Percentiles rank a stretch among this genome's conserved stretches.
Conservation (phyloP, 1,284 basidiomycete genomes). For the Gomphus sp. region DNA sequence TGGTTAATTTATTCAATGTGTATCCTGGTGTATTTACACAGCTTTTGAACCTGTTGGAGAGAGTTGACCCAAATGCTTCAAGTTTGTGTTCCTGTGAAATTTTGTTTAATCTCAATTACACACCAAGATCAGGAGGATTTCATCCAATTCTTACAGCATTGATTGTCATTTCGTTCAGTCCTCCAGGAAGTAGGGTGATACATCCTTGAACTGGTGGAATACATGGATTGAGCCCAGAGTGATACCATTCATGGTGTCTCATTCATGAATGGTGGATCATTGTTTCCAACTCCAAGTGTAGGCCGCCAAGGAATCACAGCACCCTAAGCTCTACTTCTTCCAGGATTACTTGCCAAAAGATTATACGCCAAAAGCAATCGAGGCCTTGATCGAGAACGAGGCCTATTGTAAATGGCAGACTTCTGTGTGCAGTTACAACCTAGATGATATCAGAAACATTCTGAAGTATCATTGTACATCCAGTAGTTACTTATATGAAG, state of each 20-base stretch:
- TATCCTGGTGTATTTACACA: too few relatives aligned
- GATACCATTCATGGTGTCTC: constrained; percentile 45
- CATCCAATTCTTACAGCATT: constrained; percentile 42
- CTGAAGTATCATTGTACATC: too few relatives aligned
- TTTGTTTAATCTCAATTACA: not conserved
- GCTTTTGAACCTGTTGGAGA: too few relatives aligned
- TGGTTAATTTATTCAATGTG: too few relatives aligned
- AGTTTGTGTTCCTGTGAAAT: constrained; percentile 18
- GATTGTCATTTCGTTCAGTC: constrained; percentile 38
- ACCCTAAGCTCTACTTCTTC: constrained; percentile 55
- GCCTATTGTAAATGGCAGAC: too few relatives aligned
- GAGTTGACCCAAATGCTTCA: constrained; percentile 46
- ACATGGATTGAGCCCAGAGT: constrained; percentile 61
- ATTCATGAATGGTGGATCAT: constrained; percentile 42
- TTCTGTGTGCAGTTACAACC: too few relatives aligned
- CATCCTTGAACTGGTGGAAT: constrained; percentile 54
- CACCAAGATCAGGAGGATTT: constrained; percentile 32
- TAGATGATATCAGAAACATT: too few relatives aligned
- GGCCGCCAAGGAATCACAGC: constrained; percentile 54
- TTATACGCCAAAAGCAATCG: constrained; percentile 32
- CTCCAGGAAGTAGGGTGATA: constrained; percentile 49
- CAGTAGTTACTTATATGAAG: too few relatives aligned
- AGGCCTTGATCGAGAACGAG: constrained; percentile 49
- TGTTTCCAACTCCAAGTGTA: constrained; percentile 49
- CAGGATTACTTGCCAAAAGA: constrained; percentile 34